Base-by-base conservation (phyloP, 257 asterid species). In the Eustoma russellianum region DNA sequence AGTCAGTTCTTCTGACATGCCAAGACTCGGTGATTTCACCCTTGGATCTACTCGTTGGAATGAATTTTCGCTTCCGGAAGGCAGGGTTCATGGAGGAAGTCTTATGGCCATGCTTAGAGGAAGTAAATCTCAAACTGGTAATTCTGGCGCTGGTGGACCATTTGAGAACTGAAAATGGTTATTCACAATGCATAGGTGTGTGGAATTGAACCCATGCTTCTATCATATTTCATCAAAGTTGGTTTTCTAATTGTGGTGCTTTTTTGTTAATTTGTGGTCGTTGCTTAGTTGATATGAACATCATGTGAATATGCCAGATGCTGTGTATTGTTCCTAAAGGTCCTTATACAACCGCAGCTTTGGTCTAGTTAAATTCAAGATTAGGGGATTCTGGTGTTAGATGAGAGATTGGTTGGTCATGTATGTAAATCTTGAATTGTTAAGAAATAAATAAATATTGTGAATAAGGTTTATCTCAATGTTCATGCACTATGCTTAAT, bases 21-120 rank as follows among this genome's bases (percentile, higher is more conserved):
- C 50, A 34, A 50, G 53, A 13, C 61, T 7, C 13, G 63, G 30
- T 46, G 53, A 13, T 50, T 48, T 55, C 9, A 2, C n/a, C 5
- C 59, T 40, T 15, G 63, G 66, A 49, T 59, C 55, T 54, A 41
- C 50, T 62, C 15, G 59, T 57, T 41, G 52, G 47, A 71, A 65
- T 54, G 59, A 24, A 52, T 59, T 72, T 24, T 64, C 81, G 43
- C 79, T 78, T 62, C 89, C 90, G 7, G 94, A 83, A 72, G 90
- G 87, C 47, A 66, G 90, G 67, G 90, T 80, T 49, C 94, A 80
- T 53, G 94, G 89, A 48, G 94, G 94, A 57, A 63, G 76, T 63
- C 59, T 83, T 53, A 81, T 78, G 87, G 83, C 80, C 15, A 64
- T 76, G 81, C 84, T 83, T 33, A 70, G 64, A 62, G 82, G 80